Conservation (phyloP, 768 basidiomycete genomes). For the Serendipita indica region DNA sequence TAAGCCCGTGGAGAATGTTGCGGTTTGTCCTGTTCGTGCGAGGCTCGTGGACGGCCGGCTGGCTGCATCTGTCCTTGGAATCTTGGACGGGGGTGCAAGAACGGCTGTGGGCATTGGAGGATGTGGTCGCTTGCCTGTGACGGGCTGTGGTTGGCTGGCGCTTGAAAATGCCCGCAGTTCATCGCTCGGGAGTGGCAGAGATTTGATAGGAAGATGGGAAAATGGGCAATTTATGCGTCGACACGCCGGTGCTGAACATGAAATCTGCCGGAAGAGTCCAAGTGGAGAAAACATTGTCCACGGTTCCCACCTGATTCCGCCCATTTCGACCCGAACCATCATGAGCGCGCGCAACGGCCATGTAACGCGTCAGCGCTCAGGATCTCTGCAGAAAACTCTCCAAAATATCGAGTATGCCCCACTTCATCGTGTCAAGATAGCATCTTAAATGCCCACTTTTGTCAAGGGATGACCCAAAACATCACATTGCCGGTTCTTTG, state of each 20-base stretch:
- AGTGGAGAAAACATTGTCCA: conserved; percentile 46
- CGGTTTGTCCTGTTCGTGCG: conserved; percentile 5
- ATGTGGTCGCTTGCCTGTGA: conserved; percentile 6
- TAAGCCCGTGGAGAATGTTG: not conserved
- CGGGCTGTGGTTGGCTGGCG: not conserved
- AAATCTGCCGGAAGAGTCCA: conserved; percentile 39
- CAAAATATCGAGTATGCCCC: conserved; percentile 1
- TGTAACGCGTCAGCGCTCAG: not conserved
- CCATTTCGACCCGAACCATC: not conserved
- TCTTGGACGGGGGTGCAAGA: conserved; percentile 2
- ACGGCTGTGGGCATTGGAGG: conserved; percentile 16
- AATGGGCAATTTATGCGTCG: conserved; percentile 42
- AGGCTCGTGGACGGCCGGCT: conserved; percentile 13
- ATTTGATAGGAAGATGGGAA: conserved; percentile 32
- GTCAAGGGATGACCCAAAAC: not conserved
- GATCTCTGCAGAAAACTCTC: conserved; percentile 8
- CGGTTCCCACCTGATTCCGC: not conserved
- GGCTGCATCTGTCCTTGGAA: conserved; percentile 10
- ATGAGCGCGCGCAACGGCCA: conserved; percentile 1
- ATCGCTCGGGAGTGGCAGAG: not conserved
- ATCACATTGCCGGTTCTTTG: not conserved
- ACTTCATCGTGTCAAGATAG: not conserved
- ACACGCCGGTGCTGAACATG: conserved; percentile 38
- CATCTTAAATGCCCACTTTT: not conserved
- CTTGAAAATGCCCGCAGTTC: not conserved